phyloP scores from a whole-genome alignment of 805 yeast species.

The Yamadazyma insecticola region DNA sequence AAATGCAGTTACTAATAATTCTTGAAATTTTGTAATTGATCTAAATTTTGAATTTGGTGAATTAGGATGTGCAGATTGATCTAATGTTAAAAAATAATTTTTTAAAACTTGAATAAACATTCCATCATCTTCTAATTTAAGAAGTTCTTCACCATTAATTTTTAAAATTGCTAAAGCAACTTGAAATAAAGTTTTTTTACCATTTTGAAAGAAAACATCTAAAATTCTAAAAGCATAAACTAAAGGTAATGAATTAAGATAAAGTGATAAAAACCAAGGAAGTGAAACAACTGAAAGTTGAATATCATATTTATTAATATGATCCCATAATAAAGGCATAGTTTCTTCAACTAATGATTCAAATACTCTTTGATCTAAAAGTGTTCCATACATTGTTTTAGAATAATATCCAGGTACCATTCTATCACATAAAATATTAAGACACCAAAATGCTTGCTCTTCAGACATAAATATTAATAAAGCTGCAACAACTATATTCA shows the following conservation, averaged over 20 bases:
- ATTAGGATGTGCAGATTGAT: slow-evolving; percentile 73
- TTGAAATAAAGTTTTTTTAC: slow-evolving; percentile 85
- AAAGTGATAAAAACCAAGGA: slow-evolving; percentile 94
- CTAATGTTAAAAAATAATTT: slow-evolving; percentile 71
- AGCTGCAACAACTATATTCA: slow-evolving; percentile 90
- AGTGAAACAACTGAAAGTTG: slow-evolving; percentile 89
- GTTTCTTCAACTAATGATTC: slow-evolving; percentile 86
- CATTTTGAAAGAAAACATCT: slow-evolving; percentile 87
- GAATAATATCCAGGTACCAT: slow-evolving; percentile 95
- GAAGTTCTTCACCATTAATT: slow-evolving; percentile 78
- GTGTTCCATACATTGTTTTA: slow-evolving; percentile 94
- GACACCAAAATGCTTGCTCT: slow-evolving; percentile 96
- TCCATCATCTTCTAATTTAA: slow-evolving; percentile 87
- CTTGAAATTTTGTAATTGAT: slow-evolving; percentile 80
- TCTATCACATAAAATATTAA: slow-evolving; percentile 73
- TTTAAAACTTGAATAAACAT: slow-evolving; percentile 82
- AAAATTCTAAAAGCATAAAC: slow-evolving; percentile 88
- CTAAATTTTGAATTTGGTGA: slow-evolving; percentile 60
- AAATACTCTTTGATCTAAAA: slow-evolving; percentile 89
- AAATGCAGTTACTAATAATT: slow-evolving; percentile 84
- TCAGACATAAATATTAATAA: slow-evolving; percentile 82
- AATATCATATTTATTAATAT: slow-evolving; percentile 72
- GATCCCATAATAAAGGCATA: slow-evolving; percentile 85
- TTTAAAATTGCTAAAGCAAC: slow-evolving; percentile 89
- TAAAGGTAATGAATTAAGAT: slow-evolving; percentile 89